These are phyloP conservation scores for Leishmania martiniquensis DNA, from an alignment of 208 protist genomes.

Conservation along the genomic window DNA sequence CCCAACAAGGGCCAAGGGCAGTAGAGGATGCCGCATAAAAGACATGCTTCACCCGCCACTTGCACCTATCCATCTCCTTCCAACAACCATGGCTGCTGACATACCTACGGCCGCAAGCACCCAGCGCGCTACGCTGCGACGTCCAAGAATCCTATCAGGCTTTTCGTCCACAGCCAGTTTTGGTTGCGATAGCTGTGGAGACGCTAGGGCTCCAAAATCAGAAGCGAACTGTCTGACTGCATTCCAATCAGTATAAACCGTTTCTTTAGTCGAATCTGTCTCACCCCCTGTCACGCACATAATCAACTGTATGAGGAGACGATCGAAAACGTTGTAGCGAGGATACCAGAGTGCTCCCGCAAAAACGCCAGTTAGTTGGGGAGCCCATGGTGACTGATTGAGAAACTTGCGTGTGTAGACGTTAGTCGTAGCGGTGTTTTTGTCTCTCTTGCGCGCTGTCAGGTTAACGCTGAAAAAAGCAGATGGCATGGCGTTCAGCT, in stretches of 20 bases:
- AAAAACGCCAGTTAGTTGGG: conserved; percentile 21
- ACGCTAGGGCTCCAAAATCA: conserved; percentile 6
- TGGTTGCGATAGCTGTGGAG: background rate
- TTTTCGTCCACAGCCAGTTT: background rate
- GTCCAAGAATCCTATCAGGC: background rate
- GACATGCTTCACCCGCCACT: background rate
- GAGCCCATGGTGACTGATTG: conserved; percentile 17
- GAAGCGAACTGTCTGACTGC: conserved; percentile 14
- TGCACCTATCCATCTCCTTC: background rate
- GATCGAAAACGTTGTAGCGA: conserved; percentile 32
- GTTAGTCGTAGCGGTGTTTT: conserved; percentile 29
- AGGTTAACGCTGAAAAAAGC: conserved; percentile 35
- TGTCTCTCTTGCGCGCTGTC: conserved; percentile 26
- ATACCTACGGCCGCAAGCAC: background rate
- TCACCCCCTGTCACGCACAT: conserved; percentile 33
- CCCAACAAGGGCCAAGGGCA: background rate
- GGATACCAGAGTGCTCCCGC: conserved; percentile 34
- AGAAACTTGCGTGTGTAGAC: conserved; percentile 30
- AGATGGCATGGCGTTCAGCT: conserved; percentile 17
- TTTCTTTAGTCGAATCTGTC: conserved; percentile 28
- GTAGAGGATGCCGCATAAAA: background rate
- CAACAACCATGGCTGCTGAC: too few relatives aligned
- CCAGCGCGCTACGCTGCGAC: background rate
- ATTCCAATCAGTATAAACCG: conserved; percentile 35
- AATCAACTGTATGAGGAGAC: conserved; percentile 30